A percentile compares a stretch with the other conserved stretches of the same genome.
Conservation (phyloP, 192 early-diverging fungal genomes). For the Spizellomyces punctatus region DNA sequence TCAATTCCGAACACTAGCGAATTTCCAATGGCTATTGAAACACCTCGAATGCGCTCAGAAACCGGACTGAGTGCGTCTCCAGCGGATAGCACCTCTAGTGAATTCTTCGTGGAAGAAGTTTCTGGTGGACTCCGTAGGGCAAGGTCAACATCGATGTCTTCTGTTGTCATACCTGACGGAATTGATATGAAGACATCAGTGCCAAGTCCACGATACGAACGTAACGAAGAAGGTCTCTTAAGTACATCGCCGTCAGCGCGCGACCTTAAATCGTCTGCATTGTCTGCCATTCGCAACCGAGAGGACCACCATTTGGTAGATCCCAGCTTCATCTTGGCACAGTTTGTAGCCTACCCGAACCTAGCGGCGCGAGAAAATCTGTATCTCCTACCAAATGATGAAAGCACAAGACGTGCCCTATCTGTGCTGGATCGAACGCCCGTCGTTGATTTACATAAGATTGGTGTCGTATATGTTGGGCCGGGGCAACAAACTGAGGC, state of each 20-base stretch:
- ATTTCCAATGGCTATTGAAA: not conserved
- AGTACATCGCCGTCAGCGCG: conserved; percentile 9
- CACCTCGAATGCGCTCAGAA: not conserved
- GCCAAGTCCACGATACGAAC: conserved; percentile 9
- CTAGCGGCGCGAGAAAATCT: conserved; percentile 56
- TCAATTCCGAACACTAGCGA: conserved; percentile 4
- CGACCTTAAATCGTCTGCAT: conserved; percentile 9
- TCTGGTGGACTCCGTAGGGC: not conserved
- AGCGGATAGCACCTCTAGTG: conserved; percentile 12
- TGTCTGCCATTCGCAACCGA: conserved; percentile 6
- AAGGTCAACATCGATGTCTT: conserved; percentile 21
- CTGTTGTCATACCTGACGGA: conserved; percentile 7
- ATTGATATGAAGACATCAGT: conserved; percentile 4
- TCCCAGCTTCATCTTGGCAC: conserved; percentile 61
- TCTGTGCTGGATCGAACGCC: conserved; percentile 85
- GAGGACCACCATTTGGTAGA: conserved; percentile 28
- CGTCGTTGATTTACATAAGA: conserved; percentile 93
- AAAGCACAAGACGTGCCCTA: conserved; percentile 73
- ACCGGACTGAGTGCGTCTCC: not conserved
- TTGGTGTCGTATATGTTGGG: conserved; percentile 91
- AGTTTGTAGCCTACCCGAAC: conserved; percentile 76
- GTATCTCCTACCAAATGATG: conserved; percentile 71
- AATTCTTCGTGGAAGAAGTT: conserved; percentile 8
- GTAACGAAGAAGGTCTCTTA: not conserved
- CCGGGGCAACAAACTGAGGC: conserved; percentile 80